Percentiles rank a stretch among this genome's conserved stretches.
Conservation (phyloP, 306 rosid species). For the Prunus persica region DNA sequence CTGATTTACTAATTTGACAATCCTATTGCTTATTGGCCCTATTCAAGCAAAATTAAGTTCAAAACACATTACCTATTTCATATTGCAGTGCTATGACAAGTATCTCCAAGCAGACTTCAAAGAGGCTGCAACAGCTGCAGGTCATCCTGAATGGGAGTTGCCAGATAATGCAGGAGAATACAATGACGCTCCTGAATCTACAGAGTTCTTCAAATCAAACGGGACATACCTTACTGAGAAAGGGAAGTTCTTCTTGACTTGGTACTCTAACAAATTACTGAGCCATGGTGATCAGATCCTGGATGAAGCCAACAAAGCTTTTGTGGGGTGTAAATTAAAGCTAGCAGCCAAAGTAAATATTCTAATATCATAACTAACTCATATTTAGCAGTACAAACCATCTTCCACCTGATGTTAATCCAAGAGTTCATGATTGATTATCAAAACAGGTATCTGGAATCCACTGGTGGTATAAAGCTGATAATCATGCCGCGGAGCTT, state of each 20-base stretch:
- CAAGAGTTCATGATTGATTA: conserved; percentile 9
- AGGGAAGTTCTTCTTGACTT: conserved; percentile 78
- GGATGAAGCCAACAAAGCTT: conserved; percentile 76
- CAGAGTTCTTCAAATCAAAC: conserved; percentile 62
- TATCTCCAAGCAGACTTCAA: conserved; percentile 74
- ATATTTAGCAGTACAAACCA: conserved; percentile 7
- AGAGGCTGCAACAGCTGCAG: conserved; percentile 51
- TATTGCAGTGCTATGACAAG: conserved; percentile 77
- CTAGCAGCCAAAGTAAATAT: conserved; percentile 77
- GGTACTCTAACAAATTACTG: conserved; percentile 83
- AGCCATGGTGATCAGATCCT: conserved; percentile 78
- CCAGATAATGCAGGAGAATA: conserved; percentile 74
- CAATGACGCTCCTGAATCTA: conserved; percentile 66
- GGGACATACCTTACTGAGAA: conserved; percentile 65
- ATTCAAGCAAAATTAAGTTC: not conserved
- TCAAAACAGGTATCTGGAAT: conserved; percentile 80
- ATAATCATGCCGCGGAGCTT: conserved; percentile 81
- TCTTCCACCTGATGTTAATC: conserved; percentile 1
- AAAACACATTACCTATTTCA: conserved; percentile 11
- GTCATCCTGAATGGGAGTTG: conserved; percentile 82
- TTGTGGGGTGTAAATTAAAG: conserved; percentile 70
- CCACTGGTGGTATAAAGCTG: conserved; percentile 88
- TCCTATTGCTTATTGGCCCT: not conserved
- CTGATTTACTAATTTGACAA: not conserved
- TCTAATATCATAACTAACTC: not conserved